Conservation (phyloP, 306 rosid genomes). For the Dicorynia guianensis region DNA sequence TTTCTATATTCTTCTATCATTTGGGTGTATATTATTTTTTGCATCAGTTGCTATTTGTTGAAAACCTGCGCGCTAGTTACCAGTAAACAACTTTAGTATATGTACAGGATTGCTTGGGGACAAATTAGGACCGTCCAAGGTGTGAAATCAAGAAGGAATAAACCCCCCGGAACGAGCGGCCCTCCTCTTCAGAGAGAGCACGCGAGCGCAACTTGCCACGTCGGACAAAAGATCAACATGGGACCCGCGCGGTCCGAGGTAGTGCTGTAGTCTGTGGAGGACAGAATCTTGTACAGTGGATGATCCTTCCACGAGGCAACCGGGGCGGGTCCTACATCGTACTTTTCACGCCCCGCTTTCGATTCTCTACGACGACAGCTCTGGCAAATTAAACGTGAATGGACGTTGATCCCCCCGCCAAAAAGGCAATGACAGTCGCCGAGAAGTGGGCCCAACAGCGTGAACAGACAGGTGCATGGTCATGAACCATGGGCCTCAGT, state of each 20-base stretch:
- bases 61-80: too few relatives aligned
- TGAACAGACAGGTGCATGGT: too few relatives aligned
- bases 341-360: background rate
- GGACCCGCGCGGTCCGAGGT: conserved; percentile 1
- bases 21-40: too few relatives aligned
- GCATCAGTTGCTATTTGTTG: too few relatives aligned
- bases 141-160: background rate
- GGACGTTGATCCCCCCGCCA: too few relatives aligned
- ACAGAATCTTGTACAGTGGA: background rate
- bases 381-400: too few relatives aligned
- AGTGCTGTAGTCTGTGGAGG: background rate
- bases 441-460: too few relatives aligned
- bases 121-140: conserved; percentile 1
- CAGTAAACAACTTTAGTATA: too few relatives aligned
- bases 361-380: background rate
- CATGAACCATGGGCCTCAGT: too few relatives aligned
- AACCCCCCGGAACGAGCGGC: background rate
- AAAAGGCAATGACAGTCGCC: too few relatives aligned
- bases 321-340: background rate
- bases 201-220: conserved; percentile 41
- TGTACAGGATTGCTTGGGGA: background rate
- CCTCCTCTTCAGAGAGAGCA: background rate
- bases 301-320: background rate
- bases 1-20: too few relatives aligned
- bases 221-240: conserved; percentile 21